A percentile compares a stretch with the other conserved stretches of the same genome.
Conservation (phyloP, 495 filamentous ascomycete species). For the Aspergillus ostianus region DNA sequence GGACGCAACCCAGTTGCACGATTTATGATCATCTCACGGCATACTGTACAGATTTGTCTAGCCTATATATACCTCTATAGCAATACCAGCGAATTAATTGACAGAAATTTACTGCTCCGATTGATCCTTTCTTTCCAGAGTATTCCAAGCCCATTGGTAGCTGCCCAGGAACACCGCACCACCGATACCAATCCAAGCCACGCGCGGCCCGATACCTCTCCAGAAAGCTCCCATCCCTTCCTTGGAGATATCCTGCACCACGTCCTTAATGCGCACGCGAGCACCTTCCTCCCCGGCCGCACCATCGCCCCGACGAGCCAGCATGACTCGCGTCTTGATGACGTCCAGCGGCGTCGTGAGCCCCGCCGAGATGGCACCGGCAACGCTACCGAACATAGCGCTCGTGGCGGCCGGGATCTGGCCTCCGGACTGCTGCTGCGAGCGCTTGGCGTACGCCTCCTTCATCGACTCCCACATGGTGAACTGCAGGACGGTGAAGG, state of each 20-base stretch:
- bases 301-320: conserved; percentile 54
- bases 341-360: conserved; percentile 94
- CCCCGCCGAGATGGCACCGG: conserved; percentile 83
- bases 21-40: not conserved
- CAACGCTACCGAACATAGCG: conserved; percentile 78
- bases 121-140: conserved; percentile 47
- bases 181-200: conserved; percentile 91
- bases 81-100: not conserved
- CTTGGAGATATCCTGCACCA: conserved; percentile 65
- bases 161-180: conserved; percentile 94
- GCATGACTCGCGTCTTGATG: conserved; percentile 94
- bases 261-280: conserved; percentile 52
- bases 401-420: conserved; percentile 71
- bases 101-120: conserved; percentile 18
- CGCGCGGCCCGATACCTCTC: conserved; percentile 80
- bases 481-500: conserved; percentile 95
- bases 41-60: not conserved
- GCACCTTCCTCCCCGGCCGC: conserved; percentile 24
- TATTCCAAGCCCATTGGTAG: conserved; percentile 87
- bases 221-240: conserved; percentile 81
- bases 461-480: conserved; percentile 96
- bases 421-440: conserved; percentile 17
- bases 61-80: conserved; percentile 9
- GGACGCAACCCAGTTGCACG: not conserved
- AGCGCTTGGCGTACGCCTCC: conserved; percentile 45